These are phyloP conservation scores for Durotheca rogersii DNA, from an alignment of 495 filamentous ascomycete genomes.

Conservation along the genomic window DNA sequence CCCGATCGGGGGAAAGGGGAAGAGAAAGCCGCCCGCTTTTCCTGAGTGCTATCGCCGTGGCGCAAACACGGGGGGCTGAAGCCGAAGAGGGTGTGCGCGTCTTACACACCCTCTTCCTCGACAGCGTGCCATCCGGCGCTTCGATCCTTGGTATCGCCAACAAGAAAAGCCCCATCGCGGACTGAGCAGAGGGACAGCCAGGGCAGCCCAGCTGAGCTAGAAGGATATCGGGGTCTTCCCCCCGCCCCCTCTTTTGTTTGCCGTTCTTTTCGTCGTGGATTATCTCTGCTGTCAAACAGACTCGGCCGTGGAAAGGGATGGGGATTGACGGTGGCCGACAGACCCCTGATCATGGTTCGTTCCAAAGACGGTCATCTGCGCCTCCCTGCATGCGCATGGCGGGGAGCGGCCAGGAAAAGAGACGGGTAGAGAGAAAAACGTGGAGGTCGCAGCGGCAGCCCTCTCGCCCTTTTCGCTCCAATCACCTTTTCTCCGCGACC, in stretches of 20 bases:
- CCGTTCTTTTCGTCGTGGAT: no score
- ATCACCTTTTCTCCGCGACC: conserved; percentile 10
- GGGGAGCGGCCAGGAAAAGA: conserved; percentile 21
- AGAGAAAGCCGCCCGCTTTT: conserved; percentile 6
- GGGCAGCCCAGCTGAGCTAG: conserved; percentile 2
- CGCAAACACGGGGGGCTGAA: conserved; percentile 12
- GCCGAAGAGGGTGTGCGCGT: conserved; percentile 19
- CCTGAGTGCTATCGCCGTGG: conserved; percentile 10
- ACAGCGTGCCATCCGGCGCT: conserved; percentile 32
- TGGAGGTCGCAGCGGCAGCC: conserved; percentile 35
- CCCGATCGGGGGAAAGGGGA: not conserved
- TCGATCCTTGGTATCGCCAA: conserved; percentile 25
- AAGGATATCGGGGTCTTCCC: not conserved
- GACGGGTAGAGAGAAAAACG: conserved; percentile 28
- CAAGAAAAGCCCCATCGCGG: no score
- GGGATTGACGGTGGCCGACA: conserved; percentile 15
- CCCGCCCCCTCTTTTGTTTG: conserved; percentile 13
- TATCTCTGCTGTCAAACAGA: no score
- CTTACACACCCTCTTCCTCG: conserved; percentile 23
- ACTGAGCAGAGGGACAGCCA: not conserved
- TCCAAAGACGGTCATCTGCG: conserved; percentile 36
- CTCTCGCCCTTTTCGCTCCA: conserved; percentile 17
- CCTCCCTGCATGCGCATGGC: conserved; percentile 34
- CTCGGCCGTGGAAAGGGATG: conserved; percentile 7
- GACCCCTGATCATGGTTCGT: conserved; percentile 32